Percentiles rank a stretch among this genome's conserved stretches.
Evolutionary conservation across 2,329 filamentous ascomycete species (phyloP).

Genomic region (Diaporthe sp.): DNA sequence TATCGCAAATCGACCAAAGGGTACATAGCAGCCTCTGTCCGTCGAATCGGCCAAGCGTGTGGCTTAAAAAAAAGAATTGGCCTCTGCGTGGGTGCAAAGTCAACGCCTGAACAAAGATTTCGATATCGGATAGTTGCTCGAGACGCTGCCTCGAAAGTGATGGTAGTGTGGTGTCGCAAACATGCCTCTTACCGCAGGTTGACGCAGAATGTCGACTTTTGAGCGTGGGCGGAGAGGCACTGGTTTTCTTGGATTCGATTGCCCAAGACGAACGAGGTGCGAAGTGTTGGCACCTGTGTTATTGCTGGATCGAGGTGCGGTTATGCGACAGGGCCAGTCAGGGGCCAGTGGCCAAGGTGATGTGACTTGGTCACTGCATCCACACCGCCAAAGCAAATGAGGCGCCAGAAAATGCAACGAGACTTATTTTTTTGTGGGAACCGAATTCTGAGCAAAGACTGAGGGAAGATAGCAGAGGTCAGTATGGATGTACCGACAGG

Average conservation of each 20-base stretch:
- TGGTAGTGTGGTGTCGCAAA: constrained; percentile 14
- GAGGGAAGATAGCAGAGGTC: not conserved
- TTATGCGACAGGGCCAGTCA: constrained; percentile 15
- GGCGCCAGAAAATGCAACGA: constrained; percentile 3
- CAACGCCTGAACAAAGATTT: constrained; percentile 13
- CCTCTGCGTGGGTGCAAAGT: not conserved
- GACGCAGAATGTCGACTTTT: not conserved
- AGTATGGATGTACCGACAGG: constrained; percentile 28
- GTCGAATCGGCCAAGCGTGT: not conserved
- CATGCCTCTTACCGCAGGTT: constrained; percentile 30
- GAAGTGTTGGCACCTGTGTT: constrained; percentile 1
- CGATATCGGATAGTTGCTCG: constrained; percentile 2
- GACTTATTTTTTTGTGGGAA: constrained; percentile 2
- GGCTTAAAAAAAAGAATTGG: not conserved
- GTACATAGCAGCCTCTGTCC: constrained; percentile 11
- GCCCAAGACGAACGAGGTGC: not conserved
- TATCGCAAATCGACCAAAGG: not conserved
- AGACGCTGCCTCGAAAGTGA: constrained; percentile 24
- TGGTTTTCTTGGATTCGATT: not conserved
- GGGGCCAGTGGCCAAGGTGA: constrained; percentile 22
- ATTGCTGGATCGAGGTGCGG: constrained; percentile 10
- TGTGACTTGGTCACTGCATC: constrained; percentile 27
- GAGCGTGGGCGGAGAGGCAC: not conserved
- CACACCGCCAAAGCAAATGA: constrained; percentile 33
- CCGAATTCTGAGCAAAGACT: not conserved